Evolutionary conservation across 176 grass and related monocot genomes (phyloP), one percentile per base, ranked within the genome.

Genomic region (Eremochloa ophiuroides): DNA sequence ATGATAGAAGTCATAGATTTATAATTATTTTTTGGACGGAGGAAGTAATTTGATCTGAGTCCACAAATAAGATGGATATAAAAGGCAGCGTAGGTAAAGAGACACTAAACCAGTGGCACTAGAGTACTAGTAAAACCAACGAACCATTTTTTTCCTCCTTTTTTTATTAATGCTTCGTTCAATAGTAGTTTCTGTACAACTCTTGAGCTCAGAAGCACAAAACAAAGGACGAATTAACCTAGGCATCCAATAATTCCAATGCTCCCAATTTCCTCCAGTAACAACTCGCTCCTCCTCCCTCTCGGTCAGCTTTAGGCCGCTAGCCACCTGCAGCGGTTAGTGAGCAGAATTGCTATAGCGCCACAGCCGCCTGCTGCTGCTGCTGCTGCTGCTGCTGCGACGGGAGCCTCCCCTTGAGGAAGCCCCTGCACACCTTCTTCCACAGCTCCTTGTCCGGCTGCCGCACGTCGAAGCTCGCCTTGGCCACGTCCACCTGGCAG

Each of bases 391-490:
- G 66, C 39, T 84, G 69, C 82, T 92, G 88, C 42, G 64, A 70
- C 43, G 31, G 82, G 1, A 90, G 75, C 77, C 79, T 88, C 23
- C 92, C 85, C 83, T 92, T 92, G 43, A 97, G 94, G 50, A 97
- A 97, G 1, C 62, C 83, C 70, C 85, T 87, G 94, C 94, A 97
- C 53, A 97, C 53, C 80, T 73, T 87, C 83, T 88, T 94, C 94
- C 94, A 97, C 10, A 93, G 61, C 34, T 97, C 92, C 67, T 80
- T 76, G 74, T 97, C 89, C 10, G 91, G 94, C 41, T 88, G 77
- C 68, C 89, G 74, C 31, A 63, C 67, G 33, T 79, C 84, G 58
- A 89, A 72, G 89, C 92, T 94, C 58, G 87, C 85, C 69, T 85
- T 92, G 4, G 92, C 94, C 12, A 73, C 41, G 22, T 94, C 92